Conservation (phyloP, 805 yeast species). For the Wickerhamomyces queroliae region DNA sequence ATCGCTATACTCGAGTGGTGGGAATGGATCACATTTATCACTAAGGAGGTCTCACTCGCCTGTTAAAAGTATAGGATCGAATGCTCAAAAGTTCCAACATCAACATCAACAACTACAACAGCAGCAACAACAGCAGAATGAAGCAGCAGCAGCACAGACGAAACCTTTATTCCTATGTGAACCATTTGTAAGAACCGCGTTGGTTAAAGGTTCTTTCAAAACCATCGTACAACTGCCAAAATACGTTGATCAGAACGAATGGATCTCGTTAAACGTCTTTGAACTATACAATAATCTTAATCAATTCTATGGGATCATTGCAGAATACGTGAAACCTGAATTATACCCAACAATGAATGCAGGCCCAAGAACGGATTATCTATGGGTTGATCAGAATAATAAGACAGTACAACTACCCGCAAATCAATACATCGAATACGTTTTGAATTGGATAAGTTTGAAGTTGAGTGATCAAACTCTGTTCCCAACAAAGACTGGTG, state of each 20-base stretch:
- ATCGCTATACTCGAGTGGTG: constrained; percentile 30
- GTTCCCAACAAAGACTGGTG: constrained; percentile 88
- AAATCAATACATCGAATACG: constrained; percentile 85
- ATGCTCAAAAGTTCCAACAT: constrained; percentile 20
- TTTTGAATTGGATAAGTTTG: constrained; percentile 81
- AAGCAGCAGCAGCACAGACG: constrained; percentile 4
- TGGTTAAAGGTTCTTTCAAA: constrained; percentile 94
- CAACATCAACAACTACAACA: constrained; percentile 19
- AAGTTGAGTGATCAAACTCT: constrained; percentile 84
- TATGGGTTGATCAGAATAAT: constrained; percentile 82
- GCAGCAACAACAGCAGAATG: constrained; percentile 8
- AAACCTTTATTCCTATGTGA: constrained; percentile 68
- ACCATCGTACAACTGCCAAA: constrained; percentile 94
- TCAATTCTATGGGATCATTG: constrained; percentile 84
- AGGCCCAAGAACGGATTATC: constrained; percentile 84
- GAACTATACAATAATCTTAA: constrained; percentile 83
- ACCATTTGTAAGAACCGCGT: constrained; percentile 89
- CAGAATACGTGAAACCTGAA: constrained; percentile 88
- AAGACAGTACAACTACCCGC: constrained; percentile 88
- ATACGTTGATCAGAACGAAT: constrained; percentile 90
- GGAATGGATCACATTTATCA: constrained; percentile 41
- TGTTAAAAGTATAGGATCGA: constrained; percentile 18
- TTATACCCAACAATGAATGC: constrained; percentile 93
- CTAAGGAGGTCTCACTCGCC: constrained; percentile 42
- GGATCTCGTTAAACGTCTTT: constrained; percentile 91